Evolutionary conservation across 2,329 filamentous ascomycete genomes (phyloP).

Genomic region (Byssochlamys sp.): DNA sequence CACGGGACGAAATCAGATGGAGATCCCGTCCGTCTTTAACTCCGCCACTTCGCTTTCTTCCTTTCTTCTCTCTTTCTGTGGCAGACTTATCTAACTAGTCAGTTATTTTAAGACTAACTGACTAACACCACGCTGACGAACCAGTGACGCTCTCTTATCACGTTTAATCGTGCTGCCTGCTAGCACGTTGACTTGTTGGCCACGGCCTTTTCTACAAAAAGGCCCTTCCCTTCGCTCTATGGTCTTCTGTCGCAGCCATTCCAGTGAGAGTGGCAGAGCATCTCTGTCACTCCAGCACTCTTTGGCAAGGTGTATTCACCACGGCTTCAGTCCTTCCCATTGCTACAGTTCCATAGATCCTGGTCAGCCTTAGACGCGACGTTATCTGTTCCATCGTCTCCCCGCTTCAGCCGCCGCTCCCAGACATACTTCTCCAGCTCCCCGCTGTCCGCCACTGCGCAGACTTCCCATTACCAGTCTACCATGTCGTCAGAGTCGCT

Average conservation of each 20-base stretch:
- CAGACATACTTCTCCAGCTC: neutral
- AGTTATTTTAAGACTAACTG: neutral
- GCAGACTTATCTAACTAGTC: too few relatives aligned
- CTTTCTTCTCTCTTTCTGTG: neutral
- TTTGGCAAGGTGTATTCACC: constrained; percentile 19
- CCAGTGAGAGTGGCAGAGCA: constrained; percentile 15
- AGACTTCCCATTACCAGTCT: constrained; percentile 13
- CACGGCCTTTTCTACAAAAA: neutral
- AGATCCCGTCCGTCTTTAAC: constrained; percentile 7
- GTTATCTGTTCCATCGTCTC: constrained; percentile 7
- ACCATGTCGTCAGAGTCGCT: constrained; percentile 30
- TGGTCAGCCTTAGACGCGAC: constrained; percentile 14
- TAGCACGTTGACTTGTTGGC: neutral
- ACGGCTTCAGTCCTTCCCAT: constrained; percentile 12
- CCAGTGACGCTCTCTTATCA: neutral
- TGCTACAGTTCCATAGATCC: constrained; percentile 16
- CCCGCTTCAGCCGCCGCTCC: constrained; percentile 1
- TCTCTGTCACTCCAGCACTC: constrained; percentile 12
- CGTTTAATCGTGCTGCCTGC: neutral
- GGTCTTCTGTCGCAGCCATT: neutral
- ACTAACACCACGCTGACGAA: neutral
- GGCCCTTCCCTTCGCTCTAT: neutral
- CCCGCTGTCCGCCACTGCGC: neutral
- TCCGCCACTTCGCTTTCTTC: constrained; percentile 6
- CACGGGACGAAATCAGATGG: constrained; percentile 4